Evolutionary conservation across 192 early-diverging fungal genomes (phyloP).

Genomic region (Umbelopsis ramanniana): DNA sequence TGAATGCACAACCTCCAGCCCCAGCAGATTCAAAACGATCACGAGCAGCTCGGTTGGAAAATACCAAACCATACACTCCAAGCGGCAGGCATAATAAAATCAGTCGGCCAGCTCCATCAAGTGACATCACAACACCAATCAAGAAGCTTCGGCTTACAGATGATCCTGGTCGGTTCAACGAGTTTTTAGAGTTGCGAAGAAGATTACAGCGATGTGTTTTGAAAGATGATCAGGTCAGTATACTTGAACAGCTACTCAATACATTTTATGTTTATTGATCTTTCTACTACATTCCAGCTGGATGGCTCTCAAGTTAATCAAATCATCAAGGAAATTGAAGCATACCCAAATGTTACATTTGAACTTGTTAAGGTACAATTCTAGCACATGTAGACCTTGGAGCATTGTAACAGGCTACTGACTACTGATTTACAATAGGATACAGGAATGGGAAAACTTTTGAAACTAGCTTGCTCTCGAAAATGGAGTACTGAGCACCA

Average conservation of each 20-base stretch:
- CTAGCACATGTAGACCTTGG: not conserved
- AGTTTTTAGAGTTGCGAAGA: slow-evolving; percentile 35
- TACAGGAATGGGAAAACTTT: slow-evolving; percentile 42
- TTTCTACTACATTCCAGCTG: slow-evolving; percentile 21
- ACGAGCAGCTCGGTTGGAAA: slow-evolving; percentile 5
- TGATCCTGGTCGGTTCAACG: slow-evolving; percentile 18
- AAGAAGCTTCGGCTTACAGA: slow-evolving; percentile 10
- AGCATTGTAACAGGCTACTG: not conserved
- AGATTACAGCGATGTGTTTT: slow-evolving; percentile 32
- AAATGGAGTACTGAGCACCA: slow-evolving; percentile 2
- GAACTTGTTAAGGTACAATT: slow-evolving; percentile 38
- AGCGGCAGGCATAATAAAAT: not conserved
- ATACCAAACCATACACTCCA: not conserved
- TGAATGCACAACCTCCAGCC: not conserved
- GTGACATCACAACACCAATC: not conserved
- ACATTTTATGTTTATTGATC: not conserved
- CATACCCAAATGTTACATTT: slow-evolving; percentile 36
- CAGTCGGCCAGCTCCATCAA: not conserved
- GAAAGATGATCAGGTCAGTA: slow-evolving; percentile 30
- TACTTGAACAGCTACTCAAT: not conserved
- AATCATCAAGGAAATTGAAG: slow-evolving; percentile 39
- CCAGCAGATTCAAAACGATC: not conserved
- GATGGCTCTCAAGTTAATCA: slow-evolving; percentile 6
- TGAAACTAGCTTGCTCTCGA: slow-evolving; percentile 27
- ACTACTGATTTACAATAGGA: slow-evolving; percentile 23